These are phyloP conservation scores for Anisodus tanguticus DNA, from an alignment of 257 asterid genomes.

Conservation along the genomic window DNA sequence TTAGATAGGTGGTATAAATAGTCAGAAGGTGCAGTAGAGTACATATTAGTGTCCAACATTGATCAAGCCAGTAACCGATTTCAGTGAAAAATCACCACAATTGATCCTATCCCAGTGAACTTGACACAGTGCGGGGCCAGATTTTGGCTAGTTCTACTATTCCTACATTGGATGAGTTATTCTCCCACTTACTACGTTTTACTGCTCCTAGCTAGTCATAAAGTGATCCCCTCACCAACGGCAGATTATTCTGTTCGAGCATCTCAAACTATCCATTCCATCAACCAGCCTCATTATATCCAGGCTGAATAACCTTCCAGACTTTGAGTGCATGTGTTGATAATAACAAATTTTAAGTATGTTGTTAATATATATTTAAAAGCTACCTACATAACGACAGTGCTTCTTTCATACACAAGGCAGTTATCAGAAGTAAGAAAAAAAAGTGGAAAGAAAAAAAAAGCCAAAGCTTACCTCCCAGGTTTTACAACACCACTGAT, in stretches of 20 bases:
- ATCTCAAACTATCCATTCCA: background rate
- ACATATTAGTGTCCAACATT: background rate
- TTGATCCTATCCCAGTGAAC: background rate
- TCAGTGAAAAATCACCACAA: background rate
- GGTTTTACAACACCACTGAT: conserved; percentile 76
- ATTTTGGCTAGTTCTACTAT: background rate
- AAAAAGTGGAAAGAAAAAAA: background rate
- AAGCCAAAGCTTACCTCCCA: conserved; percentile 58
- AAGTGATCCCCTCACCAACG: background rate
- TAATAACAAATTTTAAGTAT: background rate
- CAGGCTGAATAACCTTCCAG: conserved; percentile 14
- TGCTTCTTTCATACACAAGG: background rate
- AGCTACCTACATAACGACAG: background rate
- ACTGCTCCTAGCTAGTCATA: conserved; percentile 3
- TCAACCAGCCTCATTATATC: background rate
- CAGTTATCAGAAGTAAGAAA: background rate
- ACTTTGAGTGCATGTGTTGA: background rate
- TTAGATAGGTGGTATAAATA: background rate
- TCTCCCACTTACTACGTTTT: background rate
- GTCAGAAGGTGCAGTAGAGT: background rate
- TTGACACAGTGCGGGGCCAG: background rate
- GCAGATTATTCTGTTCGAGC: conserved; percentile 5
- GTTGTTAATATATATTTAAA: conserved; percentile 6
- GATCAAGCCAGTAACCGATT: background rate
- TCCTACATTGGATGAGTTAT: background rate